Evolutionary conservation across 768 basidiomycete species (phyloP), one percentile per base, ranked within the genome.

Genomic region (Boletus rufocinnamomeus): DNA sequence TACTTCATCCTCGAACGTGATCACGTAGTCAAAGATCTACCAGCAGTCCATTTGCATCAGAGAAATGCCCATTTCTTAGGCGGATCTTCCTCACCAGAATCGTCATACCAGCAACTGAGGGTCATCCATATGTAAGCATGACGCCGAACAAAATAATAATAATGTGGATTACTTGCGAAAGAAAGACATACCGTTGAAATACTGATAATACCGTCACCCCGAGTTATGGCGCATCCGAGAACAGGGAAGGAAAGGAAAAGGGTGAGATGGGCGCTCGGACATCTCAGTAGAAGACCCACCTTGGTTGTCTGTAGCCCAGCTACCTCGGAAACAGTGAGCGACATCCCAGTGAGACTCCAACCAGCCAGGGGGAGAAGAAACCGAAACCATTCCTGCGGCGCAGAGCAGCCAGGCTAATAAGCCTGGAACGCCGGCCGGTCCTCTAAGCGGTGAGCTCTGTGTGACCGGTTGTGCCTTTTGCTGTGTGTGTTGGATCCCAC

Each of bases 271-370:
- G 8, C 8, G 10, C 8, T 45, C n/a, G 17, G 23, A 46, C 9
- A 13, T 21, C 9, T 11, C 19, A 10, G n/a, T 37, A 17, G 27
- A 47, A 58, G 16, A 37, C 64, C 4, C 25, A 53, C 67, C 38
- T 66, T 56, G 40, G 57, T 38, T 32, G 50, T 57, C 28, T 67
- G 63, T 38, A 67, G 50, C 32, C 60, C 66, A 34, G 41, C 50
- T 49, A 43, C 2, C 47, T 57, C 46, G 14, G 60, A 46, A 3
- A 6, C 17, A 10, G 58, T 45, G 32, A 58, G 13, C 19, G 45
- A 41, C 57, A 58, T 57, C 30, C 14, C 3, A 21, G 5, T 6
- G n/a, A 4, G n/a, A 52, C 8, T 21, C 10, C 21, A 48, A 6
- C n/a, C n/a, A 3, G 2, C 14, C n/a, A 30, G 28, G n/a, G 27